Evolutionary conservation across 176 grass and related monocot species (phyloP).

Genomic region (Bothriochloa decipiens): DNA sequence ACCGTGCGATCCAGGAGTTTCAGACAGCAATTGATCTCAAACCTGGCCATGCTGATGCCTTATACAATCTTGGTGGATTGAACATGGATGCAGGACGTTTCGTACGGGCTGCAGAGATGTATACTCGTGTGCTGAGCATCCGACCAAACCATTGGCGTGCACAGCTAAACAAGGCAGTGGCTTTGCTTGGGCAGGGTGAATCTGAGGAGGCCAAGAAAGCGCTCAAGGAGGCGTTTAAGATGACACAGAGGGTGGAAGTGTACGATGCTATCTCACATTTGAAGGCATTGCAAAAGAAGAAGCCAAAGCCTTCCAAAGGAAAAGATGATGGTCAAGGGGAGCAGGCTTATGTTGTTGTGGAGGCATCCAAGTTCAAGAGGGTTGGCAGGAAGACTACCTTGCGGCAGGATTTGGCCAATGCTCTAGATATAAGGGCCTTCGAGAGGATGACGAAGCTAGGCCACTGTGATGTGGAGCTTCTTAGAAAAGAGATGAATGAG

Average conservation of each 20-base stretch:
- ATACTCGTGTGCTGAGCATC: slow-evolving; percentile 78
- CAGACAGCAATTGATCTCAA: slow-evolving; percentile 98
- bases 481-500: slow-evolving; percentile 93
- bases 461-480: slow-evolving; percentile 64
- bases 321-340: slow-evolving; percentile 59
- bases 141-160: slow-evolving; percentile 83
- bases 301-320: slow-evolving; percentile 56
- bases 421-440: slow-evolving; percentile 91
- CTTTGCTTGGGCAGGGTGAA: slow-evolving; percentile 89
- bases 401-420: slow-evolving; percentile 89
- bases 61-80: slow-evolving; percentile 95
- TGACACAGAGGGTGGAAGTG: slow-evolving; percentile 94
- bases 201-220: slow-evolving; percentile 90
- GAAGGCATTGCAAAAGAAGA: slow-evolving; percentile 92
- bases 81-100: slow-evolving; percentile 81
- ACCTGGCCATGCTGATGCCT: slow-evolving; percentile 86
- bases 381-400: slow-evolving; percentile 70
- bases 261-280: slow-evolving; percentile 98
- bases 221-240: slow-evolving; percentile 97
- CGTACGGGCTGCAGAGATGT: slow-evolving; percentile 82
- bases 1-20: slow-evolving; percentile 84
- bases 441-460: slow-evolving; percentile 80
- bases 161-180: slow-evolving; percentile 91
- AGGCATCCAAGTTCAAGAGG: slow-evolving; percentile 91
- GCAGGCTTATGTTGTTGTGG: slow-evolving; percentile 73